Evolutionary conservation across 2,329 filamentous ascomycete species (phyloP).

Genomic region (Aspergillus neoniger): DNA sequence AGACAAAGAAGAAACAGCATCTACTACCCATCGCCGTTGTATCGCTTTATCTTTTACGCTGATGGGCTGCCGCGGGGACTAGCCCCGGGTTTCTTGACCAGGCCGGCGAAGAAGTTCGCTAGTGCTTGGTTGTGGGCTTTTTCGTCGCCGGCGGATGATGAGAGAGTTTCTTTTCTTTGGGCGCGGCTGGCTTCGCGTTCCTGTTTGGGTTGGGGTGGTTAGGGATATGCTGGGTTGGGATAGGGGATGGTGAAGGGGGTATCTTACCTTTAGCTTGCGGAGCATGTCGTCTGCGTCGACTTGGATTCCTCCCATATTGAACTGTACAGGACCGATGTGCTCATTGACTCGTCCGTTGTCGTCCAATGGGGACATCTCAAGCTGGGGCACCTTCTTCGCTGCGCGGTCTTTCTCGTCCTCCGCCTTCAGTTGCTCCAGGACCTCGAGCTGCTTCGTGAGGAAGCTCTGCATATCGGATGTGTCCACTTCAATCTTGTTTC

Average conservation of each 20-base stretch:
- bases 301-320: conserved; percentile 97
- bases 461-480: conserved; percentile 78
- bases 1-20: too few species aligned
- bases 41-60: conserved; percentile 19
- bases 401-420: conserved; percentile 55
- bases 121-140: conserved; percentile 62
- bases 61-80: conserved; percentile 43
- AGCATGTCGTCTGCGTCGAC: conserved; percentile 94
- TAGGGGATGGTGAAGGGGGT: not conserved
- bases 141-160: conserved; percentile 42
- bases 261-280: conserved; percentile 73
- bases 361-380: conserved; percentile 40
- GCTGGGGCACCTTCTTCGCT: conserved; percentile 36
- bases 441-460: conserved; percentile 70
- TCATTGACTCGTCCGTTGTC: conserved; percentile 60
- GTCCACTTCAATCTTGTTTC: conserved; percentile 58
- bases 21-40: too few species aligned
- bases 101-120: conserved; percentile 61
- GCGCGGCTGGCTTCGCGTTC: conserved; percentile 47
- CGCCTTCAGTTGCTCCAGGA: conserved; percentile 66
- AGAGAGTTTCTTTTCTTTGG: conserved; percentile 36
- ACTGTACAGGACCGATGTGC: conserved; percentile 91
- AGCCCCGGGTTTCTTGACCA: conserved; percentile 55
- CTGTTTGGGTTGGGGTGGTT: conserved; percentile 28
- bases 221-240: conserved; percentile 12